Conservation (phyloP, 164 flowering plant genomes). For the Chimonanthus salicifolius region DNA sequence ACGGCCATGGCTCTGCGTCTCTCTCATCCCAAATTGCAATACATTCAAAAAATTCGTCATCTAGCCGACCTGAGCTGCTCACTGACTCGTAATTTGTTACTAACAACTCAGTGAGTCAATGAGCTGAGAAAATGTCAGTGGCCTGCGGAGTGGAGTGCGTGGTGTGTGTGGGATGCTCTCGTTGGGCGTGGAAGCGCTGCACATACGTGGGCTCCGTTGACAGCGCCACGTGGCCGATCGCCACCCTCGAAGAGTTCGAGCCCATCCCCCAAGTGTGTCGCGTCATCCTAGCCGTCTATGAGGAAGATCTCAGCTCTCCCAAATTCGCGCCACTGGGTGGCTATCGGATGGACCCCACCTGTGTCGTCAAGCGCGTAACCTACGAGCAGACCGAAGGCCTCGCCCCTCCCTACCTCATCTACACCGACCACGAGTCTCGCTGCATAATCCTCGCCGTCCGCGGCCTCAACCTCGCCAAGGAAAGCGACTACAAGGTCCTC, state of each 20-base stretch:
- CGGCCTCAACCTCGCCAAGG: conserved; percentile 65
- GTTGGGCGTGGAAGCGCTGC: conserved; percentile 94
- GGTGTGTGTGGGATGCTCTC: conserved; percentile 46
- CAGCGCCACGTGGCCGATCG: conserved; percentile 61
- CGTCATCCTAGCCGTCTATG: conserved; percentile 73
- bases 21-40: no score
- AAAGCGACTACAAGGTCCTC: conserved; percentile 70
- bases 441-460: conserved; percentile 81
- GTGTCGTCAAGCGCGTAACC: conserved; percentile 58
- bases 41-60: no score
- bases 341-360: conserved; percentile 55
- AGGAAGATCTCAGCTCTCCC: conserved; percentile 61
- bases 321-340: conserved; percentile 44
- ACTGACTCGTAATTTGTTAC: no score
- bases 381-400: conserved; percentile 60
- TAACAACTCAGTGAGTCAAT: no score
- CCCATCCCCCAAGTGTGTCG: conserved; percentile 77
- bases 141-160: conserved; percentile 72
- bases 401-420: conserved; percentile 81
- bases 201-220: conserved; percentile 70
- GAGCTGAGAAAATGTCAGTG: conserved; percentile 45
- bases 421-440: conserved; percentile 50
- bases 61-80: no score
- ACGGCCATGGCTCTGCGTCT: no score
- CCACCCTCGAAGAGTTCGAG: conserved; percentile 70